Conservation (phyloP, 768 basidiomycete genomes). For the Chlorophyllum brunneum region DNA sequence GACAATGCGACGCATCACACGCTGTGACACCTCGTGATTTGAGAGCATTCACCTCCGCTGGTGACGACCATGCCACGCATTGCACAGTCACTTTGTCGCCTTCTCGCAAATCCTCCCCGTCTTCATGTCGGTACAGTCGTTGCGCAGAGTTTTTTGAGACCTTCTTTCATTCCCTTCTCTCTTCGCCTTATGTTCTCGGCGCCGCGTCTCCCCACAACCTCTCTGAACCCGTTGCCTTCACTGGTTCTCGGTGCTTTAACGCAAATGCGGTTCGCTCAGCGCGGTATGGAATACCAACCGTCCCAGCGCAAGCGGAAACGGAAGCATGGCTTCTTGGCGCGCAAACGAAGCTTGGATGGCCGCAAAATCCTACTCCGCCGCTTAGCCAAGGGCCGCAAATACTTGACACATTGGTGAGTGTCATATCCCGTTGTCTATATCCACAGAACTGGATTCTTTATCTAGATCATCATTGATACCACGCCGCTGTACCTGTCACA, state of each 20-base stretch:
- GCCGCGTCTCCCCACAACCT: constrained; percentile 15
- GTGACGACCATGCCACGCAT: constrained; percentile 39
- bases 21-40: not conserved
- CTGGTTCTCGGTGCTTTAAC: constrained; percentile 37
- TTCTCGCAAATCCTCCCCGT: constrained; percentile 31
- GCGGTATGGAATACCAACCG: constrained; percentile 95
- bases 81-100: constrained; percentile 31
- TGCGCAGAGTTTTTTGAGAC: constrained; percentile 15
- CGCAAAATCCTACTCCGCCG: constrained; percentile 71
- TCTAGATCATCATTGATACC: too few species aligned
- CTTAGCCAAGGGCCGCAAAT: constrained; percentile 71
- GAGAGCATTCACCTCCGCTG: not conserved
- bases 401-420: constrained; percentile 63
- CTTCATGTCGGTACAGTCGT: constrained; percentile 21
- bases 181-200: too few species aligned
- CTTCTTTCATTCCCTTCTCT: constrained; percentile 8
- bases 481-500: too few species aligned
- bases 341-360: constrained; percentile 66
- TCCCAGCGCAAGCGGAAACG: constrained; percentile 90
- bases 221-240: constrained; percentile 22
- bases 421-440: not conserved
- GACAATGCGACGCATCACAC: constrained; percentile 11
- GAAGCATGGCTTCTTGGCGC: constrained; percentile 85
- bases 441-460: not conserved
- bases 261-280: constrained; percentile 60